Base-by-base conservation (phyloP, 768 basidiomycete genomes). In the Cystofilobasidium macerans region DNA sequence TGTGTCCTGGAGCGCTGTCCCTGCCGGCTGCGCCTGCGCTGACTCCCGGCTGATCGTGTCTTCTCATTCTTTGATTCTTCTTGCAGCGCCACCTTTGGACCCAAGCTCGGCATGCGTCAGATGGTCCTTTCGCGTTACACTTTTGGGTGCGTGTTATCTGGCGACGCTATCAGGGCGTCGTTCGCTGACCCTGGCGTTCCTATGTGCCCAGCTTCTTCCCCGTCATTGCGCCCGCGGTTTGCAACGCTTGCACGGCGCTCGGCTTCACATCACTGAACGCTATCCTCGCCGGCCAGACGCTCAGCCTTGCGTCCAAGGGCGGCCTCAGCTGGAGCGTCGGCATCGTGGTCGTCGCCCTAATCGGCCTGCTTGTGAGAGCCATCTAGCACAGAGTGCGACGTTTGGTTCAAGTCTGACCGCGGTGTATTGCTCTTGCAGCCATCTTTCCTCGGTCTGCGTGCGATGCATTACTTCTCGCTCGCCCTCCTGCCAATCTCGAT, bases 71-170 rank as follows among this genome's bases (percentile, higher is more conserved):
- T 65, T 13, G 40, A n/a, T 63, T 24, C 24, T 14, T 1, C 28
- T 36, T 45, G 16, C 59, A 82, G 81, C 66, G 76, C 82, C n/a
- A 83, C 84, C 3, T 88, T 87, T 76, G 87, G 89, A 14, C 87
- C 89, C 0, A 85, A 84, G 73, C 77, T 86, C 0, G 91, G 91
- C 14, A 81, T 86, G 72, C 81, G 88, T 24, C 86, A 90, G 71
- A 89, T 92, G 87, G 83, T 88, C 28, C 81, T 83, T 51, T 84
- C 88, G 3, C 76, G 83, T 30, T 85, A 83, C 72, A 81, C 76
- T 62, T 82, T 83, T 70, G 83, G 83, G 80, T 81, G 18, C 11
- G 77, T 72, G 72, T 74, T 57, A 77, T 82, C 20, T 78, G 81
- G 11, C 78, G 80, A 2, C 66, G 83, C 26, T 80, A 80, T 20